Evolutionary conservation across 768 basidiomycete genomes (phyloP).

Genomic region (Rhizopogon rudus): DNA sequence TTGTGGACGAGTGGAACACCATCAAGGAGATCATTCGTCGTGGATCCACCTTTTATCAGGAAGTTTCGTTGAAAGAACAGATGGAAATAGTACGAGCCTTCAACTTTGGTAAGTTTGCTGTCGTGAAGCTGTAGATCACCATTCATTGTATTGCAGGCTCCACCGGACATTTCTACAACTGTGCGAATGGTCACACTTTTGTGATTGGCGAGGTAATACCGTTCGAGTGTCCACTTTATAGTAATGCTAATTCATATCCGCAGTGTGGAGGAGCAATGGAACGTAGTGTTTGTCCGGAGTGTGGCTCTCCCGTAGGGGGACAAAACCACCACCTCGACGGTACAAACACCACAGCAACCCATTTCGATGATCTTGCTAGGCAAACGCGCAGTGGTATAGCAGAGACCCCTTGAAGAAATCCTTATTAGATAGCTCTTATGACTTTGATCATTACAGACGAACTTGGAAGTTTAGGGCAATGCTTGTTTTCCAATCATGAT

Average conservation of each 20-base stretch:
- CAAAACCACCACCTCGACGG: constrained; percentile 32
- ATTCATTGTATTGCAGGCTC: constrained; percentile 20
- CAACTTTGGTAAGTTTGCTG: constrained; percentile 35
- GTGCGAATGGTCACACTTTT: constrained; percentile 58
- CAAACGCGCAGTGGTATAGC: constrained; percentile 18
- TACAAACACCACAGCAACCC: constrained; percentile 39
- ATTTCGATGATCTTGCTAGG: constrained; percentile 43
- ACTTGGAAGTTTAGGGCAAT: too few species aligned
- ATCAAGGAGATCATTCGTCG: constrained; percentile 33
- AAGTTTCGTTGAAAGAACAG: constrained; percentile 50
- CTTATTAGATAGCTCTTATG: background rate
- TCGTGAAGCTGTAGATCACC: background rate
- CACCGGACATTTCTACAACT: constrained; percentile 44
- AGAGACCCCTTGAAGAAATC: constrained; percentile 23
- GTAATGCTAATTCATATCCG: background rate
- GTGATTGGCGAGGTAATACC: constrained; percentile 48
- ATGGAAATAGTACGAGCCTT: constrained; percentile 45
- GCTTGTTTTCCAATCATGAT: too few species aligned
- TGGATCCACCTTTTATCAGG: constrained; percentile 42
- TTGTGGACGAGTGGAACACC: constrained; percentile 43
- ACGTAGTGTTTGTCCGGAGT: constrained; percentile 49
- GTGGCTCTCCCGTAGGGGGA: constrained; percentile 50
- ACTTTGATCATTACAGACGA: background rate
- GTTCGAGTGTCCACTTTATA: background rate
- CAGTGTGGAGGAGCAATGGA: constrained; percentile 60